Conservation (phyloP, 2,329 filamentous ascomycete species). For the Fusarium continuum region DNA sequence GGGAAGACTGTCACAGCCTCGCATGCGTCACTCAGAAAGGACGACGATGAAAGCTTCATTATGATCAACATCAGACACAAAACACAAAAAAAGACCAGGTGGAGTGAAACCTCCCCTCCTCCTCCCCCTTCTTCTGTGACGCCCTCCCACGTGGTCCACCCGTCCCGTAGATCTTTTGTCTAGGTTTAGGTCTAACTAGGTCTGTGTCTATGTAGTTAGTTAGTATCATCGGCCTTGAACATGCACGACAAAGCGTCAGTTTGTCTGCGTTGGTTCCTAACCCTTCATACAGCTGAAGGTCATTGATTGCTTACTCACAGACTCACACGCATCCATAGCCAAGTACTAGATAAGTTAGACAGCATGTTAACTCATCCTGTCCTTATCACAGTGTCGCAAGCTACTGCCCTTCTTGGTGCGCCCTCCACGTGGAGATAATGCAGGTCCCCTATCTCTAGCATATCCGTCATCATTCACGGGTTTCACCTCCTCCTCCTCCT, state of each 20-base stretch:
- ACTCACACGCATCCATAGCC: background rate
- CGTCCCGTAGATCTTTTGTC: conserved; percentile 14
- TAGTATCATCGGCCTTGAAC: too few species aligned
- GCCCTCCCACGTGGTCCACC: conserved; percentile 35
- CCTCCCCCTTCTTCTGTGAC: conserved; percentile 2
- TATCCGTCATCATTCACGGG: conserved; percentile 8
- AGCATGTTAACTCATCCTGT: background rate
- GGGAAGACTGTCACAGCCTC: background rate
- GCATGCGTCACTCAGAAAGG: background rate
- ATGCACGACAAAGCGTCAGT: background rate
- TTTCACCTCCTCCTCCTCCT: conserved; percentile 26
- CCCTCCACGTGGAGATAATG: conserved; percentile 39
- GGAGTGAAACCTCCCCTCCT: conserved; percentile 22
- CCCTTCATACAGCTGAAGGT: background rate
- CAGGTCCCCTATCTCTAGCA: conserved; percentile 39
- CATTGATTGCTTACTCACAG: background rate
- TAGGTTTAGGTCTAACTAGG: background rate
- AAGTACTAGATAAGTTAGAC: too few species aligned
- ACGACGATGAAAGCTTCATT: background rate
- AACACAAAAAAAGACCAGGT: too few species aligned
- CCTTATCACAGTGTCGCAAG: conserved; percentile 21
- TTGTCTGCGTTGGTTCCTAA: background rate
- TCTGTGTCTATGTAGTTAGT: too few species aligned
- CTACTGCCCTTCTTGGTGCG: conserved; percentile 19
- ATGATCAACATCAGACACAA: conserved; percentile 28